Base-by-base conservation (phyloP, 768 basidiomycete species). In the Nidula microcarpa region DNA sequence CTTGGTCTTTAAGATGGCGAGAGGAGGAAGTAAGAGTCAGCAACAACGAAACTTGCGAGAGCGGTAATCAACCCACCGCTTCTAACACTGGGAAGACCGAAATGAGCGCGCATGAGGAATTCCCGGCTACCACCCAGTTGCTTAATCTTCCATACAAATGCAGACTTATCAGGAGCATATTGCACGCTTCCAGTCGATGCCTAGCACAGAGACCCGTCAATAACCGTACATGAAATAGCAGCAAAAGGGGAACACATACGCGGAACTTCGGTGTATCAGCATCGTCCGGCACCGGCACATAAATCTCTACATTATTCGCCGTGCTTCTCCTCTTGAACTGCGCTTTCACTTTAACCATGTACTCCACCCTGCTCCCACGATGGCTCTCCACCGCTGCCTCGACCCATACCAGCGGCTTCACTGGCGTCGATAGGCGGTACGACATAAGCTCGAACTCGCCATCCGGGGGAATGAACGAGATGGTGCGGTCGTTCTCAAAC, bases 81-180 rank as follows among this genome's bases (percentile, higher is more conserved):
- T 65, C 87, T 86, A 13, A 98, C 97, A 61, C 90, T 92, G 0
- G 97, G 97, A 43, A 99, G 73, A 47, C 95, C 95, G 68, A 98
- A 98, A 66, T 98, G 97, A 0, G 97, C 97, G 9, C 97, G 81
- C 96, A 98, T 98, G 51, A 98, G 79, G 73, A 95, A 98, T 66
- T 99, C 97, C 37, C 93, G 84, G 36, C 92, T 92, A 5, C 97
- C 97, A 4, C 92, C 95, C 0, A 99, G 81, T 66, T 96, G 93
- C 68, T 98, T 98, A 71, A 99, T 98, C 73, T 98, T 98, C 97
- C 97, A 98, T 1, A 98, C 91, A 63, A 98, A 98, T 2, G 94
- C 94, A 14, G 93, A 93, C 69, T 98, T 98, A 68, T 99, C 97
- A 0, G 96, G 97, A 1, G 90, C 94, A 64, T 99, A 98, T 57